Evolutionary conservation across 305 asterid species (phyloP).

Genomic region (Ilex paraguariensis): DNA sequence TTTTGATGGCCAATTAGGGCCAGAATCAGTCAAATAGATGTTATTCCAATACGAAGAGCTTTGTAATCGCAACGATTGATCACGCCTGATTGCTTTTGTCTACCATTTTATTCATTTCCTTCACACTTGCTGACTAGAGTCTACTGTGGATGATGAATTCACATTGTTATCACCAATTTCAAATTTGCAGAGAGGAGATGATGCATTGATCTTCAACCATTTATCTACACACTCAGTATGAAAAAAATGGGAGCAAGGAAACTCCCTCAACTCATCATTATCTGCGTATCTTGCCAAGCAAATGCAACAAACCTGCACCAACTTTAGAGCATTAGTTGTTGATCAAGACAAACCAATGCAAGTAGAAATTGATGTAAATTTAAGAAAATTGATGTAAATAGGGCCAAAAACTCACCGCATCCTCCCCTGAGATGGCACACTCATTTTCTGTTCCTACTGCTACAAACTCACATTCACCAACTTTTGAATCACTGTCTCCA

Average conservation of each 20-base stretch:
- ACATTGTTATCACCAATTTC: constrained; percentile 23
- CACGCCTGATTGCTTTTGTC: no score
- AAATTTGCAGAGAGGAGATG: constrained; percentile 41
- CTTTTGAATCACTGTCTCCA: constrained; percentile 16
- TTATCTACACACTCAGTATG: constrained; percentile 38
- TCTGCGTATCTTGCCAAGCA: constrained; percentile 40
- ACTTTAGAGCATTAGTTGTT: no score
- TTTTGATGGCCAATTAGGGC: no score
- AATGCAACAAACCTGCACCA: constrained; percentile 35
- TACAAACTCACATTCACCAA: constrained; percentile 68
- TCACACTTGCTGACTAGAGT: constrained; percentile 22
- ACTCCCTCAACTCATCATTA: constrained; percentile 38
- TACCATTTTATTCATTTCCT: not conserved
- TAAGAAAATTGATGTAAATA: no score
- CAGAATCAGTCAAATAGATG: no score
- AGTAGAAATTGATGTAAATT: no score
- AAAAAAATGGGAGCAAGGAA: constrained; percentile 42
- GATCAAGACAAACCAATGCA: no score
- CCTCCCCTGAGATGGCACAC: constrained; percentile 82
- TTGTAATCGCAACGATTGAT: no score
- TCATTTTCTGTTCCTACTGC: constrained; percentile 30
- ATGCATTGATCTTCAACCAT: constrained; percentile 41
- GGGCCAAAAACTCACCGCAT: constrained; percentile 57
- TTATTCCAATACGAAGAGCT: no score
- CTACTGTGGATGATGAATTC: constrained; percentile 15